These are phyloP conservation scores for Colletotrichum echinochloae DNA, from an alignment of 2,329 filamentous ascomycete species.

Conservation along the genomic window DNA sequence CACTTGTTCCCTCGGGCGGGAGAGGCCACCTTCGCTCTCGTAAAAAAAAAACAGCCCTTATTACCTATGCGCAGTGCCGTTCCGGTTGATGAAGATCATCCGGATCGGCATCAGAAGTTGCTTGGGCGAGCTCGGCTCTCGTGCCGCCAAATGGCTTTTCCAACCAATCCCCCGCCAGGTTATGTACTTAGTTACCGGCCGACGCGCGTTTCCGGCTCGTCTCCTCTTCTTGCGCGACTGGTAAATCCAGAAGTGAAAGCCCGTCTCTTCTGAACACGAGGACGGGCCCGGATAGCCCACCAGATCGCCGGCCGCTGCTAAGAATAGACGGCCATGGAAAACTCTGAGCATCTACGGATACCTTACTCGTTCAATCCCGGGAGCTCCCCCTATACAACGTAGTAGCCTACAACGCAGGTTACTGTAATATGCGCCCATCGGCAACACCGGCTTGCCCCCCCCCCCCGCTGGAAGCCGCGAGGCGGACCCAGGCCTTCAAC, in stretches of 20 bases:
- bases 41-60: too few relatives aligned
- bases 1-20: neutral
- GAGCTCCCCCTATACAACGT: too few relatives aligned
- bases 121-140: too few relatives aligned
- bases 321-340: conserved; percentile 15
- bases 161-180: too few relatives aligned
- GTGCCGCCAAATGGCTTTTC: too few relatives aligned
- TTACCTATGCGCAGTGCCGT: too few relatives aligned
- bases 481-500: neutral
- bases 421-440: too few relatives aligned
- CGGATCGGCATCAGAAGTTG: conserved; percentile 23
- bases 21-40: too few relatives aligned
- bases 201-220: conserved; percentile 3
- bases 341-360: neutral
- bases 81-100: conserved; percentile 30
- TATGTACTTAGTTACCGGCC: too few relatives aligned
- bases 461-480: conserved; percentile 4
- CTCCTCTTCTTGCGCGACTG: neutral
- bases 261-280: neutral
- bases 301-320: conserved; percentile 10
- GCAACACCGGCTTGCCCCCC: conserved; percentile 4
- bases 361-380: too few relatives aligned
- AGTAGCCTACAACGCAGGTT: too few relatives aligned
- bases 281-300: neutral
- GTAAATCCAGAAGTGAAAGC: neutral